A percentile compares a stretch with the other conserved stretches of the same genome.
phyloP scores from a whole-genome alignment of 306 rosid species.

The Prosopis cineraria region DNA sequence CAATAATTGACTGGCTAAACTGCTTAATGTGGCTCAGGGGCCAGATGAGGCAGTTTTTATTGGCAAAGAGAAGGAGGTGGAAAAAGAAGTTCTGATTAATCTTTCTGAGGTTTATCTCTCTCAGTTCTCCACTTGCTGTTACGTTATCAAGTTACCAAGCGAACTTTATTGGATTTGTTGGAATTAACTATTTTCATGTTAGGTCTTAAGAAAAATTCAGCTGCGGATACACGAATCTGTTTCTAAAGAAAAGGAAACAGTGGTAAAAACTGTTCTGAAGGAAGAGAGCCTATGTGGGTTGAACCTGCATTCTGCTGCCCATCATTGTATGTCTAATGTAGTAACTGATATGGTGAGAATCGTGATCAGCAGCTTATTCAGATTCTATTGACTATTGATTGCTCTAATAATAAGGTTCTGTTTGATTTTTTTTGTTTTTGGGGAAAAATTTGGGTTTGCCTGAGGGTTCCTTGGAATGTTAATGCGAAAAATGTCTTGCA shows the following conservation, averaged over 20 bases:
- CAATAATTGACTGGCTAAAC: conserved; percentile 7
- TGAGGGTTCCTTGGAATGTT: not conserved
- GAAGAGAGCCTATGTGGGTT: conserved; percentile 8
- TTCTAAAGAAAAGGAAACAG: conserved; percentile 28
- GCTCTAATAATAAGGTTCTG: not conserved
- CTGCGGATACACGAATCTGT: conserved; percentile 37
- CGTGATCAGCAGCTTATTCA: conserved; percentile 6
- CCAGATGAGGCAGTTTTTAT: conserved; percentile 24
- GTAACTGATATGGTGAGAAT: conserved; percentile 38
- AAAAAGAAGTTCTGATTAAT: conserved; percentile 44
- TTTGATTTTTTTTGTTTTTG: not conserved
- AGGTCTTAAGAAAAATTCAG: conserved; percentile 50
- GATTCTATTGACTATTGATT: not conserved
- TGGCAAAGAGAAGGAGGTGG: conserved; percentile 43
- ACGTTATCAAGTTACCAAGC: not conserved
- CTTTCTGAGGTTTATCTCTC: conserved; percentile 49
- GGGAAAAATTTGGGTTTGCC: not conserved
- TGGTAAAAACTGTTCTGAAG: not conserved
- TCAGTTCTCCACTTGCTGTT: not conserved
- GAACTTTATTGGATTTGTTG: not conserved
- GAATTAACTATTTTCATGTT: not conserved
- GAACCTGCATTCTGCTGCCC: conserved; percentile 27
- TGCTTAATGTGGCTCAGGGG: conserved; percentile 40
- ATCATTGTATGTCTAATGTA: conserved; percentile 39
- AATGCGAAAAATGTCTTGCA: not conserved